Percentiles rank a stretch among this genome's conserved stretches.
phyloP scores from a whole-genome alignment of 305 asterid species.

The Petunia hybrid region DNA sequence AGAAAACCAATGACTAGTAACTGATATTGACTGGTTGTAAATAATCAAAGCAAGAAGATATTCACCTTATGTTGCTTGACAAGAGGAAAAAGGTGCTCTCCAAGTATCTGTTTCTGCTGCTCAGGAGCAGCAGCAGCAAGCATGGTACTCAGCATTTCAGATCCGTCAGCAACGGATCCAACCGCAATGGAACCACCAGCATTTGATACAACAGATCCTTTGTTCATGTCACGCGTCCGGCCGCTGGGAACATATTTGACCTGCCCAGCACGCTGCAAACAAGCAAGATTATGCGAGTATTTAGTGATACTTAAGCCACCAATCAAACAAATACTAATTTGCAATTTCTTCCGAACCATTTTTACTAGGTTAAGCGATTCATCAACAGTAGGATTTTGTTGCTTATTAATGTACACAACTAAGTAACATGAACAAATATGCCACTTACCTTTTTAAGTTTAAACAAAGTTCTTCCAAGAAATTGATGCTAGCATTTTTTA shows the following conservation, averaged over 20 bases:
- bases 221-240: constrained; percentile 42
- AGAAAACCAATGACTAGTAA: background rate
- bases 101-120: constrained; percentile 78
- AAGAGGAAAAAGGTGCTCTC: constrained; percentile 83
- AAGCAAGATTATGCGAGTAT: constrained; percentile 10
- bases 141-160: constrained; percentile 71
- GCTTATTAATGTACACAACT: background rate
- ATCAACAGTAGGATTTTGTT: background rate
- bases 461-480: background rate
- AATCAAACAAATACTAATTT: background rate
- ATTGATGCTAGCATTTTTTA: background rate
- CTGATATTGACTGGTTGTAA: background rate
- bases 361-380: background rate
- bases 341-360: background rate
- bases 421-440: background rate
- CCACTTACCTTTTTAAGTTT: background rate
- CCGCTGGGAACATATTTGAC: constrained; percentile 42
- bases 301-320: constrained; percentile 19
- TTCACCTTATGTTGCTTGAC: constrained; percentile 71
- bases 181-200: constrained; percentile 35
- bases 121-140: constrained; percentile 78
- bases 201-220: constrained; percentile 39
- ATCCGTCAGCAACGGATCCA: constrained; percentile 56
- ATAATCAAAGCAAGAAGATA: background rate
- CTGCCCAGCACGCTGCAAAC: constrained; percentile 46